Percentiles rank a stretch among this genome's conserved stretches.
These are phyloP conservation scores for Lactarius evosmus DNA, from an alignment of 768 basidiomycete species.

Conservation along the genomic window DNA sequence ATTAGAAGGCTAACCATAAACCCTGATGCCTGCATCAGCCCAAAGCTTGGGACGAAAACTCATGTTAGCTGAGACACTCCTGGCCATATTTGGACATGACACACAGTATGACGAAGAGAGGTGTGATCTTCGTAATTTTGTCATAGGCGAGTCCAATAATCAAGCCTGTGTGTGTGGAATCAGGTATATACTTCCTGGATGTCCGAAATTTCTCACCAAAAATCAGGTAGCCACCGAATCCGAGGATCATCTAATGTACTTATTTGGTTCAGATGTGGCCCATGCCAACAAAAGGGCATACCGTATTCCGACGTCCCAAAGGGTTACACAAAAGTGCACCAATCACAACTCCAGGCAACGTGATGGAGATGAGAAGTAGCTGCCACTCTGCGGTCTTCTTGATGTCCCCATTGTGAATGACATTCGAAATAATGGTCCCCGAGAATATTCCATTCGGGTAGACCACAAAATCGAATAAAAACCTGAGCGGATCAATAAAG, in stretches of 20 bases:
- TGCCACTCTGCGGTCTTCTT: conserved; percentile 67
- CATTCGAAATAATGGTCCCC: conserved; percentile 61
- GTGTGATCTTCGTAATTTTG: conserved; percentile 57
- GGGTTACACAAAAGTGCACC: conserved; percentile 46
- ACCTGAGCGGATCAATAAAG: conserved; percentile 39
- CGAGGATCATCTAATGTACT: conserved; percentile 54
- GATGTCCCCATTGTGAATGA: conserved; percentile 53
- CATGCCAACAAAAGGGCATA: conserved; percentile 31
- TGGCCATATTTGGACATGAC: conserved; percentile 28
- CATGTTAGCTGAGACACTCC: conserved; percentile 1
- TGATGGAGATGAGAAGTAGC: conserved; percentile 57
- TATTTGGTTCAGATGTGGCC: background rate
- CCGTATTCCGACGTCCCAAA: conserved; percentile 57
- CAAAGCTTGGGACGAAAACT: conserved; percentile 44
- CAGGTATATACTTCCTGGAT: conserved; percentile 8
- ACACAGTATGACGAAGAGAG: conserved; percentile 66
- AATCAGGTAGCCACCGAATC: conserved; percentile 64
- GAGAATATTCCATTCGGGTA: conserved; percentile 73
- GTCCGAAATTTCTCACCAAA: conserved; percentile 43
- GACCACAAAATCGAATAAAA: conserved; percentile 65
- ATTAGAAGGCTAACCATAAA: background rate
- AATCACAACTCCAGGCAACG: conserved; percentile 52
- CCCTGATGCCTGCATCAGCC: conserved; percentile 56
- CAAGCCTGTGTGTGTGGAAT: conserved; percentile 39
- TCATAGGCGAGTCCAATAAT: conserved; percentile 60